These are phyloP conservation scores for Chalciporus sphaerocephalus DNA, from an alignment of 768 basidiomycete genomes.

Conservation along the genomic window DNA sequence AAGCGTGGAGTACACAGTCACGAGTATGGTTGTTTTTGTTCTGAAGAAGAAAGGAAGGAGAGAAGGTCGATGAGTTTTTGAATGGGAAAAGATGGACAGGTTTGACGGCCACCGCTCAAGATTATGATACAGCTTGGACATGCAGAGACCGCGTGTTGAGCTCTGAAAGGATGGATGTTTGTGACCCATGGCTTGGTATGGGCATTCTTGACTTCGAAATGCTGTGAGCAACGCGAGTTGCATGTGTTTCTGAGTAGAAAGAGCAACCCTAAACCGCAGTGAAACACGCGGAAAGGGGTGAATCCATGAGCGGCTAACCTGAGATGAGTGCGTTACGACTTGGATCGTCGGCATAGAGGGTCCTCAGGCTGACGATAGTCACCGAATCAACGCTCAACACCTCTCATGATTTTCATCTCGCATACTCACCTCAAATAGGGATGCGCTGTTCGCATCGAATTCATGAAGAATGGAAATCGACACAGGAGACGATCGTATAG, in stretches of 20 bases:
- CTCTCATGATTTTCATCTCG: too few species aligned
- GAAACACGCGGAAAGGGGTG: not conserved
- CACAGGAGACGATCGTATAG: not conserved
- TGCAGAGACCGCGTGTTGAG: slow-evolving; percentile 17
- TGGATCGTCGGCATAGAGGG: too few species aligned
- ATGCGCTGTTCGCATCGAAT: too few species aligned
- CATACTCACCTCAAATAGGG: too few species aligned
- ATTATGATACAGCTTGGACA: slow-evolving; percentile 3
- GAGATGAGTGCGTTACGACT: not conserved
- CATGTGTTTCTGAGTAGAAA: slow-evolving; percentile 4
- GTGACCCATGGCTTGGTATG: not conserved
- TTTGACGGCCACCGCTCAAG: slow-evolving; percentile 14
- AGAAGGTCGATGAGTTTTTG: slow-evolving; percentile 7
- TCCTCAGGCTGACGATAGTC: too few species aligned
- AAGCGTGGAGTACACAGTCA: too few species aligned
- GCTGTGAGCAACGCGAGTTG: slow-evolving; percentile 9
- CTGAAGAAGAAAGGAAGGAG: not conserved
- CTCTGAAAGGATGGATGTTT: slow-evolving; percentile 4
- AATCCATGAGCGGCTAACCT: not conserved
- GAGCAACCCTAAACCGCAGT: not conserved
- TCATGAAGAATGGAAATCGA: not conserved
- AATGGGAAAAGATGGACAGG: slow-evolving; percentile 1
- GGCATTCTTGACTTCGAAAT: slow-evolving; percentile 19
- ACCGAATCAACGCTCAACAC: too few species aligned
- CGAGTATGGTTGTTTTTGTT: not conserved